Conservation (phyloP, 768 basidiomycete species). For the Cubamyces lactineus region DNA sequence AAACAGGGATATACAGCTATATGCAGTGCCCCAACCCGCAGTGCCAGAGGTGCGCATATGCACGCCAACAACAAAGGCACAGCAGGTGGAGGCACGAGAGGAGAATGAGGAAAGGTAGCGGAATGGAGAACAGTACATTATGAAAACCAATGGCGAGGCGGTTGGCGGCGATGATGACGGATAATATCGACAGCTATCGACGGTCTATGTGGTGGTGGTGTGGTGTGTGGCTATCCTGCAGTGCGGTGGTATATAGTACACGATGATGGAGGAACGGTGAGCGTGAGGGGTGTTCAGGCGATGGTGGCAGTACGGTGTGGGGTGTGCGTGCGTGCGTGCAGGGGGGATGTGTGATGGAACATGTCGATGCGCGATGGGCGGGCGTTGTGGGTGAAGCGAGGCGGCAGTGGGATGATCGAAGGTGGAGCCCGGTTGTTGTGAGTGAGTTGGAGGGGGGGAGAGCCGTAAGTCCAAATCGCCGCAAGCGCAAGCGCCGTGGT, state of each 20-base stretch:
- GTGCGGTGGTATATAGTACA: slow-evolving; percentile 4
- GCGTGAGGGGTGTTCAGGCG: background rate
- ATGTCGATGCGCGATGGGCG: background rate
- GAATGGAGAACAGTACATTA: background rate
- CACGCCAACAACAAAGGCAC: background rate
- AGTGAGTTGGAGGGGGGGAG: background rate
- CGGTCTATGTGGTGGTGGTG: slow-evolving; percentile 1
- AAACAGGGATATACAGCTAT: slow-evolving; percentile 11
- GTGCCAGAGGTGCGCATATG: too few relatives aligned
- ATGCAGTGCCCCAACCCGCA: background rate
- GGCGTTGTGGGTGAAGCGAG: background rate
- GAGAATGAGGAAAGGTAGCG: background rate
- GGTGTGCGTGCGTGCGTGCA: background rate
- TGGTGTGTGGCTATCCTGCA: background rate
- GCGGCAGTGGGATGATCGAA: background rate
- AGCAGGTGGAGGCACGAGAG: background rate
- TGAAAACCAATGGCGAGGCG: background rate
- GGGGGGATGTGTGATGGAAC: too few relatives aligned
- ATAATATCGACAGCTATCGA: slow-evolving; percentile 17
- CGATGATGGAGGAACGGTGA: background rate
- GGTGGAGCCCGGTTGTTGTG: background rate
- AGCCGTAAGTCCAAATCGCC: background rate
- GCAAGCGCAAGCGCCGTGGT: background rate
- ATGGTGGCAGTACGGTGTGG: background rate
- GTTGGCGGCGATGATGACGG: background rate